Conservation (phyloP, 129 eudicot genomes). For the sunflower (Helianthus annuus) region HanXRQr2.0-SUNRISE NC_035436.2:54530383-54530882, state of each 20-base stretch:
- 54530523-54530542: too few relatives aligned
- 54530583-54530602: too few relatives aligned
- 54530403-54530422: not conserved
- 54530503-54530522: too few relatives aligned
- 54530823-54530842: not conserved
- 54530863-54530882: not conserved
- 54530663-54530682: too few relatives aligned
- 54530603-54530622: not conserved
- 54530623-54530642: not conserved
- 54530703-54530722: not conserved
- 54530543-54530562: too few relatives aligned
- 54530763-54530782: not conserved
- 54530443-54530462: too few relatives aligned
- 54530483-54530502: too few relatives aligned
- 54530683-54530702: not conserved
- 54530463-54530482: too few relatives aligned
- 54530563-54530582: too few relatives aligned
- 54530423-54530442: not conserved
- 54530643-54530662: too few relatives aligned
- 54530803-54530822: constrained; percentile 10
- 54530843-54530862: not conserved
- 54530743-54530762: too few relatives aligned
- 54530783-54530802: not conserved
- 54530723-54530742: too few relatives aligned
- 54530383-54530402: not conserved